phyloP scores from a whole-genome alignment of 2,329 filamentous ascomycete species.

The Aspergillus ochraceus region DNA sequence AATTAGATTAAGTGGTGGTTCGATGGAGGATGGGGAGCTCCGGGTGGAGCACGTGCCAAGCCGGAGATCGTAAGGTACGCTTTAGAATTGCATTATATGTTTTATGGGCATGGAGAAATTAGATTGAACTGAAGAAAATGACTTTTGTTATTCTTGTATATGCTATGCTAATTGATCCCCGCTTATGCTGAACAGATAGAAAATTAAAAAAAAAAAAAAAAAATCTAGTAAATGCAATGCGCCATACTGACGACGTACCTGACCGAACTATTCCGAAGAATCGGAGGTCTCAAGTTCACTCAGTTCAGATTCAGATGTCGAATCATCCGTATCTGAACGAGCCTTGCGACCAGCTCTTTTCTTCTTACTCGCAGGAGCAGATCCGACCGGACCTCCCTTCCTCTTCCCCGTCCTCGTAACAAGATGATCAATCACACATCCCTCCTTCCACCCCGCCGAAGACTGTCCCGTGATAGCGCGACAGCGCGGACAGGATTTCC shows the following conservation, averaged over 20 bases:
- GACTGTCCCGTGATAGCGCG: constrained; percentile 60
- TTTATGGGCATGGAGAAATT: too few species aligned
- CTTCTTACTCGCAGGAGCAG: background rate
- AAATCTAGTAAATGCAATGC: too few species aligned
- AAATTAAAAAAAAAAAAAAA: too few species aligned
- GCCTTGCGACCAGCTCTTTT: constrained; percentile 5
- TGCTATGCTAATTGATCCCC: too few species aligned
- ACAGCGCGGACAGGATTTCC: constrained; percentile 62
- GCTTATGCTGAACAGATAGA: too few species aligned
- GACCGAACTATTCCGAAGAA: too few species aligned
- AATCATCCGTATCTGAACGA: background rate
- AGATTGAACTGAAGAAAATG: too few species aligned
- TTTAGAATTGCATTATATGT: too few species aligned
- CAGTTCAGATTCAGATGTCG: background rate
- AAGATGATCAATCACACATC: constrained; percentile 65
- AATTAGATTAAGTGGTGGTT: constrained; percentile 10
- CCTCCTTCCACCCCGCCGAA: constrained; percentile 63
- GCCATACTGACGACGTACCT: background rate
- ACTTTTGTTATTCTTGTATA: too few species aligned
- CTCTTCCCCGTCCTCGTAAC: constrained; percentile 58
- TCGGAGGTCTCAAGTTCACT: background rate
- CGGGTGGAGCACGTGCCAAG: constrained; percentile 19
- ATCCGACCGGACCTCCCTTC: constrained; percentile 23
- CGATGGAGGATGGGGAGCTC: constrained; percentile 18
- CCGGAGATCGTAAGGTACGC: background rate